phyloP scores from a whole-genome alignment of 2,329 filamentous ascomycete species.

The Microascus cirrosus region DNA sequence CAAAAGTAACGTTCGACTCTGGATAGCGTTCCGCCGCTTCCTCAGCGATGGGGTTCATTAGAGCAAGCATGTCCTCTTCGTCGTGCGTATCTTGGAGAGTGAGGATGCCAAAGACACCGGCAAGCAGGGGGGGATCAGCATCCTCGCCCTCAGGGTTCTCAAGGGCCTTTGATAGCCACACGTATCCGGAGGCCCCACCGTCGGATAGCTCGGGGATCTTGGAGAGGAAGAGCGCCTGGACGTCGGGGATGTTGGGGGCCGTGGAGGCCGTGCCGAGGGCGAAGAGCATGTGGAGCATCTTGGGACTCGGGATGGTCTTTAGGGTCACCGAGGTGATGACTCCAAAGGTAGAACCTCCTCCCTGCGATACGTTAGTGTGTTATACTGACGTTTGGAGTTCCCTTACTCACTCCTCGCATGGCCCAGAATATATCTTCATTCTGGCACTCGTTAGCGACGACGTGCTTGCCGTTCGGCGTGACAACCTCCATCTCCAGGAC shows the following conservation, averaged over 20 bases:
- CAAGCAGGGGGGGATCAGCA: neutral
- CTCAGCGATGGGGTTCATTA: neutral
- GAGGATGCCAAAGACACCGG: slow-evolving; percentile 2
- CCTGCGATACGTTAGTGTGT: slow-evolving; percentile 18
- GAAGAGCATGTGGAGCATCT: slow-evolving; percentile 14
- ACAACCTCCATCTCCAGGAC: slow-evolving; percentile 48
- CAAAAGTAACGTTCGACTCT: neutral
- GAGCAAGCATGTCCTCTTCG: neutral
- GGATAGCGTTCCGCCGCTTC: neutral
- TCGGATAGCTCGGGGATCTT: slow-evolving; percentile 34
- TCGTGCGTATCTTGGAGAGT: neutral
- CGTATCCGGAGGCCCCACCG: slow-evolving; percentile 39
- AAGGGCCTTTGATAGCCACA: slow-evolving; percentile 21
- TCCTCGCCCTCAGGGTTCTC: slow-evolving; percentile 14
- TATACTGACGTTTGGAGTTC: rapidly evolving
- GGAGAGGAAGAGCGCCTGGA: slow-evolving; percentile 24
- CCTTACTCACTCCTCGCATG: slow-evolving; percentile 36
- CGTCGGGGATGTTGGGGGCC: slow-evolving; percentile 7
- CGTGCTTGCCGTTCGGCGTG: slow-evolving; percentile 34
- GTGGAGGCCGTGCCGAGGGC: neutral
- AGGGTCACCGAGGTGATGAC: slow-evolving; percentile 47
- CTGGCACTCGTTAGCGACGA: slow-evolving; percentile 38
- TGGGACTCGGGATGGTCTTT: slow-evolving; percentile 33
- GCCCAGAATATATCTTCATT: slow-evolving; percentile 55
- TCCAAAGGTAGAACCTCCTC: slow-evolving; percentile 50